These are phyloP conservation scores for Geotrichum europaeum DNA, from an alignment of 1,139 yeast species.

Conservation along the genomic window DNA sequence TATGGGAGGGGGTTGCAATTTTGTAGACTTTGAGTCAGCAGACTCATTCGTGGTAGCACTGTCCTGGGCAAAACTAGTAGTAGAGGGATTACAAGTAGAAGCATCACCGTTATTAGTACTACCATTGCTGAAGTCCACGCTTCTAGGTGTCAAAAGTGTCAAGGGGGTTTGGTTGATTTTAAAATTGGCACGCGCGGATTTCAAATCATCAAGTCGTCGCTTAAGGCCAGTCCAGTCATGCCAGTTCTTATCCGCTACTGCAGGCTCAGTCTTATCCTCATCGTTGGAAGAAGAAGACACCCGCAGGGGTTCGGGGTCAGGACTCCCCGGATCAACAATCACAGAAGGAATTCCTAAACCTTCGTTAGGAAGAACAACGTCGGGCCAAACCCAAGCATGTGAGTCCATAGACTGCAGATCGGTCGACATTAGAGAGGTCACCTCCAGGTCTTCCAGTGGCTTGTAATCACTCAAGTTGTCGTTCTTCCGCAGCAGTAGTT, in stretches of 20 bases:
- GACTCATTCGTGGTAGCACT: neutral
- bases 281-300: neutral
- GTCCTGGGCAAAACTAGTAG: neutral
- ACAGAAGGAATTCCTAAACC: constrained; percentile 1
- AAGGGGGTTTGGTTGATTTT: neutral
- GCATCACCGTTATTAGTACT: neutral
- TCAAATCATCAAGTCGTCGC: neutral
- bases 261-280: neutral
- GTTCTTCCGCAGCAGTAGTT: constrained; percentile 2
- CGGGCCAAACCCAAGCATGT: constrained; percentile 28
- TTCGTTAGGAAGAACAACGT: neutral
- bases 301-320: neutral
- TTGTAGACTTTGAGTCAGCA: neutral
- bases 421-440: constrained; percentile 26
- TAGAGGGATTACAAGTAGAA: no score
- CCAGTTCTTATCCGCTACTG: neutral
- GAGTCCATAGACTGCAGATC: constrained; percentile 25
- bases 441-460: constrained; percentile 25
- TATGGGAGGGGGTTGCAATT: neutral
- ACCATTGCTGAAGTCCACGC: neutral
- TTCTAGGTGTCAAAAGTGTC: neutral
- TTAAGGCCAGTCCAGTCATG: neutral
- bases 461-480: constrained; percentile 9
- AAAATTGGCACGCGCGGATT: neutral
- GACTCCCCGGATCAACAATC: constrained; percentile 9